A percentile compares a stretch with the other conserved stretches of the same genome.
phyloP scores from a whole-genome alignment of 257 asterid genomes.

The Henckelia pumila region DNA sequence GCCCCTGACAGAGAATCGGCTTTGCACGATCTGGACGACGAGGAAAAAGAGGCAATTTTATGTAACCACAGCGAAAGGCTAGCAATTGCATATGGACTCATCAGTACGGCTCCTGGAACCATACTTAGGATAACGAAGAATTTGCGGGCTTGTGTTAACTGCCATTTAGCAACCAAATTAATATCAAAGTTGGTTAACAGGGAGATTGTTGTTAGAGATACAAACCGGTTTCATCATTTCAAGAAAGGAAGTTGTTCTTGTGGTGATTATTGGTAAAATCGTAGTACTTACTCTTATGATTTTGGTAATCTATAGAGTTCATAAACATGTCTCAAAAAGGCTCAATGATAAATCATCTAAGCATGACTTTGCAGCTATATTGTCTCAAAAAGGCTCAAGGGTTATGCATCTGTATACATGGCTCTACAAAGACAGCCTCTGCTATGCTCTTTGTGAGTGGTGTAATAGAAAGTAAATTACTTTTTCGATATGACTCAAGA shows the following conservation, averaged over 20 bases:
- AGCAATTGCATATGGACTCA: conserved; percentile 48
- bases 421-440: too few relatives aligned
- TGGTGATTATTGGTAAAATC: conserved; percentile 39
- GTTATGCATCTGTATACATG: too few relatives aligned
- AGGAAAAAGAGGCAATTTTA: conserved; percentile 36
- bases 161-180: conserved; percentile 45
- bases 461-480: too few relatives aligned
- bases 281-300: not conserved
- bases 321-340: not conserved
- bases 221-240: conserved; percentile 39
- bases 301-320: not conserved
- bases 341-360: not conserved
- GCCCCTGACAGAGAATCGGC: conserved; percentile 39
- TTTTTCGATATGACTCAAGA: too few relatives aligned
- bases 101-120: conserved; percentile 33
- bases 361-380: too few relatives aligned
- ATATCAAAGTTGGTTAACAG: conserved; percentile 42
- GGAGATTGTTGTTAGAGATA: conserved; percentile 45
- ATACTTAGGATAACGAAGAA: conserved; percentile 40
- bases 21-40: conserved; percentile 43
- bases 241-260: conserved; percentile 36
- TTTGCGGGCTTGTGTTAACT: conserved; percentile 46
- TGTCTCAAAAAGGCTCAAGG: too few relatives aligned
- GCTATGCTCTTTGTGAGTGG: too few relatives aligned
- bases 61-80: conserved; percentile 53